Evolutionary conservation across 1,284 basidiomycete species (phyloP).

Genomic region (Cerrena zonata): DNA sequence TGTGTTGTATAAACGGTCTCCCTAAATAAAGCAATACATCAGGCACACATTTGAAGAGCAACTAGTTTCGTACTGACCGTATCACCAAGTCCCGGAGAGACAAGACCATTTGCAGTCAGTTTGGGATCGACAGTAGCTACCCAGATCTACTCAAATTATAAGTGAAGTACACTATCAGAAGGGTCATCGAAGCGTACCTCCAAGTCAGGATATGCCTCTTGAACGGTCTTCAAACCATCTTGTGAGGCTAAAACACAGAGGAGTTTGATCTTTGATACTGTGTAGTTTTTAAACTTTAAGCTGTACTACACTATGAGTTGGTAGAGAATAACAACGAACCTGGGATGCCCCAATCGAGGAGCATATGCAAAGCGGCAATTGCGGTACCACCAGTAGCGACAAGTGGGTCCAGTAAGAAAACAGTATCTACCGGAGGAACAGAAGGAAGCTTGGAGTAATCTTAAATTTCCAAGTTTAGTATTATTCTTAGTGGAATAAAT

Average conservation of each 20-base stretch:
- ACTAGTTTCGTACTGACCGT: constrained; percentile 46
- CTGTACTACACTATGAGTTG: no score
- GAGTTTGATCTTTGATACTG: constrained; percentile 84
- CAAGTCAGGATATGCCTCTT: constrained; percentile 66
- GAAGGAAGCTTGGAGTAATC: constrained; percentile 91
- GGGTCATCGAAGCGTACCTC: constrained; percentile 49
- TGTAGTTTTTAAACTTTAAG: no score
- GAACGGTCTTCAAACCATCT: constrained; percentile 67
- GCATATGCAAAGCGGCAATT: constrained; percentile 78
- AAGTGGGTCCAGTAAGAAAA: constrained; percentile 84
- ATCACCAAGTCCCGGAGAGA: constrained; percentile 85
- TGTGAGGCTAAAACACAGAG: constrained; percentile 78
- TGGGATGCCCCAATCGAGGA: constrained; percentile 80
- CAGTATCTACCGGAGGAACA: constrained; percentile 70
- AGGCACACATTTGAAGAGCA: background rate
- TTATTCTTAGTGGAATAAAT: background rate
- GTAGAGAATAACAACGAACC: constrained; percentile 47
- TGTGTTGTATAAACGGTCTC: constrained; percentile 34
- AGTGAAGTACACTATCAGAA: background rate
- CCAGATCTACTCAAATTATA: constrained; percentile 57
- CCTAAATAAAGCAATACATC: constrained; percentile 17
- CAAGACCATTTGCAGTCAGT: constrained; percentile 70
- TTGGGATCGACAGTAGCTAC: constrained; percentile 74
- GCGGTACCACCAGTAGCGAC: constrained; percentile 95
- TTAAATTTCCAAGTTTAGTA: constrained; percentile 29